Percentiles rank a stretch among this genome's conserved stretches.
Evolutionary conservation across 139 green algal species (phyloP).

Genomic region (Haematococcus lacustris): DNA sequence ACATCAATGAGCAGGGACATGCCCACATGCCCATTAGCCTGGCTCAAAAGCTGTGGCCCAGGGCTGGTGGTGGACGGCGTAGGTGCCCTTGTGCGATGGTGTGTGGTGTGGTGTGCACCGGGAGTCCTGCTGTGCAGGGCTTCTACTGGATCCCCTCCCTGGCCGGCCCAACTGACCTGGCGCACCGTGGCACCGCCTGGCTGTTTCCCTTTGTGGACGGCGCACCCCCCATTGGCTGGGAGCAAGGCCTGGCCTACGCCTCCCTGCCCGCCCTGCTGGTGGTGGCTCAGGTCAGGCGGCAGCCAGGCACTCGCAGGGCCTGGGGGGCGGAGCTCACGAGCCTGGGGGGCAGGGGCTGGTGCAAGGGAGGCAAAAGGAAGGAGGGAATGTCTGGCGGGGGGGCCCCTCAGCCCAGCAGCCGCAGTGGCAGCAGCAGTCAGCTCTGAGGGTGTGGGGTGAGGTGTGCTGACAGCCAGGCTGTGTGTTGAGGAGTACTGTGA

Average conservation of each 20-base stretch:
- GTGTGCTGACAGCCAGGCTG: no score
- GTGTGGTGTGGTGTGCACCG: neutral
- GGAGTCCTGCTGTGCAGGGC: slow-evolving; percentile 35
- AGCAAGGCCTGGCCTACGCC: slow-evolving; percentile 74
- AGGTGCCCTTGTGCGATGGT: neutral
- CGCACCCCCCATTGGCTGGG: slow-evolving; percentile 87
- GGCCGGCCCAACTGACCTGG: slow-evolving; percentile 51
- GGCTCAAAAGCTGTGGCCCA: neutral
- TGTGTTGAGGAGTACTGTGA: no score
- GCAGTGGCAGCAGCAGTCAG: no score
- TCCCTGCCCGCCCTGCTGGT: slow-evolving; percentile 82
- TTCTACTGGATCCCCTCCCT: slow-evolving; percentile 89
- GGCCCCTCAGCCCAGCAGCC: no score
- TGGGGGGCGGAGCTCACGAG: no score
- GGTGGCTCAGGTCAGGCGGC: neutral
- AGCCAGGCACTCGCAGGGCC: no score
- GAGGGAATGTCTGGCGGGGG: no score
- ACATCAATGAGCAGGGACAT: no score
- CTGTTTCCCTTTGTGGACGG: slow-evolving; percentile 82
- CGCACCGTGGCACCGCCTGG: slow-evolving; percentile 60
- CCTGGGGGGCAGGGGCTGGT: no score
- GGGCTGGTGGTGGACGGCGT: neutral
- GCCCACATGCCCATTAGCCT: no score
- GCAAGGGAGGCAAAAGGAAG: no score
- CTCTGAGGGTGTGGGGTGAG: no score